Evolutionary conservation across 768 basidiomycete species (phyloP).

Genomic region (Cystobasidium onofrii): DNA sequence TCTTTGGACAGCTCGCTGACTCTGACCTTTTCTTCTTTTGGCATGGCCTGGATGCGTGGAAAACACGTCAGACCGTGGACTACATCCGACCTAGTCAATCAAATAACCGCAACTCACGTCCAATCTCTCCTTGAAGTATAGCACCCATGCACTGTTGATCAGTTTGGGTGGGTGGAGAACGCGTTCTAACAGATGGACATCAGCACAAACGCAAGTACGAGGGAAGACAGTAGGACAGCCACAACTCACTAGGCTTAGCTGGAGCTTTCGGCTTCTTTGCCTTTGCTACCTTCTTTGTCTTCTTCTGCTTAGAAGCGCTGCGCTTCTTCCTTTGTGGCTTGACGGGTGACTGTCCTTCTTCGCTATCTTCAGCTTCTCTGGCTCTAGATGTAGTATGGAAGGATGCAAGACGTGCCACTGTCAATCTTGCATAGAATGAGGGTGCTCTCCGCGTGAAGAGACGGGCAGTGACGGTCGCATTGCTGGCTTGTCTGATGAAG

Average conservation of each 20-base stretch:
- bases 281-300: conserved; percentile 24
- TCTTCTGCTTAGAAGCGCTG: background rate
- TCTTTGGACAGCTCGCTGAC: conserved; percentile 6
- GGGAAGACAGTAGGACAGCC: too few relatives aligned
- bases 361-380: background rate
- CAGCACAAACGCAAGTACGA: background rate
- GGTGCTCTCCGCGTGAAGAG: background rate
- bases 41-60: background rate
- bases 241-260: conserved; percentile 5
- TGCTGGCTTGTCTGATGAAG: background rate
- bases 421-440: too few relatives aligned
- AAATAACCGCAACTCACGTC: background rate
- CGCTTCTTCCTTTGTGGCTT: background rate
- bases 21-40: conserved; percentile 18
- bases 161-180: conserved; percentile 27
- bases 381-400: background rate
- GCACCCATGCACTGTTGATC: conserved; percentile 22
- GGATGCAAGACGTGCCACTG: background rate
- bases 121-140: conserved; percentile 20
- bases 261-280: conserved; percentile 22
- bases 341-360: background rate
- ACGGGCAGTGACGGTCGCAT: background rate
- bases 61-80: background rate
- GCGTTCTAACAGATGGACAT: background rate
- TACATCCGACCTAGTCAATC: too few relatives aligned